Base-by-base conservation (phyloP, 768 basidiomycete genomes). In the Boletus speciosus region DNA sequence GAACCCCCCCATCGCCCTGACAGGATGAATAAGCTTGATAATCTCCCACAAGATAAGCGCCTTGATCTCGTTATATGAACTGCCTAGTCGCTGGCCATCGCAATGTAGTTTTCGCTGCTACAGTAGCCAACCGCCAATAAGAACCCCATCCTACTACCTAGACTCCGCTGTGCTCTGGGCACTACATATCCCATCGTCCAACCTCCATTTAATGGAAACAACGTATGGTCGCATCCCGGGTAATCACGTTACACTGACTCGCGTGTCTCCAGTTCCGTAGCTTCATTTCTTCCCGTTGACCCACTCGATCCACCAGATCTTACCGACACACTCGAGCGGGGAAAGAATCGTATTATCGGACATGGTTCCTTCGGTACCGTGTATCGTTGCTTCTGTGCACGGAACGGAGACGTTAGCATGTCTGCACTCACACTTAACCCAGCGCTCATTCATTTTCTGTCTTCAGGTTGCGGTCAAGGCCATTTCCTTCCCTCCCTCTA, bases 391-490 rank as follows among this genome's bases (percentile, higher is more conserved):
- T 10, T 16, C 6, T 27, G 37, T 7, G 5, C 16, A 29, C 46
- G 15, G 36, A 19, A 6, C 8, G 47, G 31, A 0, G 37, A 44
- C 42, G 56, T 57, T 14, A 35, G 54, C 2, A 39, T 25, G 6
- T 21, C n/a, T 6, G 3, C 29, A 29, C 29, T 29, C 29, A 29
- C 29, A 7, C 31, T 35, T 12, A 1, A 3, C 19, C 23, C 31
- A 16, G 6, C 2, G 6, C 29, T 29, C n/a, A 19, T 19, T 2
- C 38, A 39, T 5, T n/a, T 9, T 38, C n/a, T n/a, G 5, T 39
- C 10, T 39, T 39, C 19, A 58, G 57, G 55, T 58, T 4, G 55
- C 57, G 2, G 29, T 57, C 1, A 57, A 58, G 36, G 55, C 39
- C 2, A 47, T 58, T 25, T 2, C 2, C 31, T 21, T 51, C 11